phyloP scores from a whole-genome alignment of 2,329 filamentous ascomycete genomes.

The Aspergillus caelatus region DNA sequence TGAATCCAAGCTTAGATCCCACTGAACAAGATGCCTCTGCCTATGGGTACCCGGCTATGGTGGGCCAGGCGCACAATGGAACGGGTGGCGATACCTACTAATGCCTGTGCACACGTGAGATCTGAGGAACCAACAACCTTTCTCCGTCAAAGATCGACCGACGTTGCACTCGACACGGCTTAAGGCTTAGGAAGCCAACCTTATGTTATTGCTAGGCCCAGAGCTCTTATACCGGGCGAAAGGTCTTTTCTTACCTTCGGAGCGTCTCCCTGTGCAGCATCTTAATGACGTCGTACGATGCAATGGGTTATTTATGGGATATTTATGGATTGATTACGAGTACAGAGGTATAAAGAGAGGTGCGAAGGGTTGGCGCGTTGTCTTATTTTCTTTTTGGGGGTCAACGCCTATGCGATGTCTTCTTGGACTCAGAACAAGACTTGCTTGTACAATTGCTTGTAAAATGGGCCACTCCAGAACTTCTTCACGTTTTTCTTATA shows the following conservation, averaged over 20 bases:
- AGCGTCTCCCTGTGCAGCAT: conserved; percentile 17
- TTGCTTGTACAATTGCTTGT: conserved; percentile 8
- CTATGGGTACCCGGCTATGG: conserved; percentile 52
- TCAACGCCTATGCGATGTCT: not conserved
- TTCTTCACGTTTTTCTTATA: conserved; percentile 1
- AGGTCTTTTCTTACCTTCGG: conserved; percentile 10
- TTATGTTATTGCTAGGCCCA: not conserved
- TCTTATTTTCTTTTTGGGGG: not conserved
- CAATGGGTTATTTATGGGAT: conserved; percentile 20
- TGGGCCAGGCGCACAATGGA: conserved; percentile 51
- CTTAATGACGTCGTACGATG: conserved; percentile 19
- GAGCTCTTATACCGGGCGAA: not conserved
- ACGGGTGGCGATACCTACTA: conserved; percentile 50
- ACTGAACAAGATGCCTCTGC: conserved; percentile 48
- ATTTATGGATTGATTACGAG: conserved; percentile 9
- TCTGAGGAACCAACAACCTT: conserved; percentile 11
- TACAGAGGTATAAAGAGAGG: not conserved
- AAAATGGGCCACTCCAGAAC: not conserved
- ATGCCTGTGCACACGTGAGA: conserved; percentile 10
- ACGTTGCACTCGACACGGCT: not conserved
- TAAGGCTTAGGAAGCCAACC: not conserved
- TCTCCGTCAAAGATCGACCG: not conserved
- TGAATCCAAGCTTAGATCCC: conserved; percentile 48
- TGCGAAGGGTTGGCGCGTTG: not conserved
- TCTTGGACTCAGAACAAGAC: conserved; percentile 1